A percentile compares a stretch with the other conserved stretches of the same genome.
These are phyloP conservation scores for Atalantia buxifolia DNA, from an alignment of 345 rosid species.

Conservation along the genomic window DNA sequence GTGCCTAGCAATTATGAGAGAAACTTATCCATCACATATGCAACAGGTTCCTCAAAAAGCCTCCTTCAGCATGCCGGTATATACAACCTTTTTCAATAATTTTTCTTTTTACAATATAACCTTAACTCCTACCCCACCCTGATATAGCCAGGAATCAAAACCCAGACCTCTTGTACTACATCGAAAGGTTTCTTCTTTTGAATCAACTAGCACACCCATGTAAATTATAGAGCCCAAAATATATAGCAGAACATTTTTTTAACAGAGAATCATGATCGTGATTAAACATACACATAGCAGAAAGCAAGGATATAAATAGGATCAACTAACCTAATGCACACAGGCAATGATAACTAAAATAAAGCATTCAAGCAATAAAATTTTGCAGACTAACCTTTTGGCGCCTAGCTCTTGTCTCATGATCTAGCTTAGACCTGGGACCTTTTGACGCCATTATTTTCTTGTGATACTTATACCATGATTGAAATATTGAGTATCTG, in stretches of 20 bases:
- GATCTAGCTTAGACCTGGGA: constrained; percentile 69
- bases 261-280: not conserved
- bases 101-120: not conserved
- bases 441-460: constrained; percentile 66
- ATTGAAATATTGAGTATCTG: constrained; percentile 10
- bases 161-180: not conserved
- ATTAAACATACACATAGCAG: no score
- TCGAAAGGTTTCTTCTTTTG: not conserved
- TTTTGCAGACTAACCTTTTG: constrained; percentile 53
- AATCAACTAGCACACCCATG: not conserved
- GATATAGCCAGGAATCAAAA: not conserved
- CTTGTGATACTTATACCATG: constrained; percentile 20
- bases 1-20: not conserved
- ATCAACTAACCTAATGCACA: not conserved
- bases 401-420: constrained; percentile 81
- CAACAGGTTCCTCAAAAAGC: not conserved
- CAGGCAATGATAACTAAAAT: not conserved
- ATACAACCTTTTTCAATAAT: not conserved
- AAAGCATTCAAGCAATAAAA: not conserved
- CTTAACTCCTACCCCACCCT: not conserved
- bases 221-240: not conserved
- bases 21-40: not conserved
- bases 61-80: not conserved
- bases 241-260: not conserved
- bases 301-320: no score